phyloP scores from a whole-genome alignment of 2,329 filamentous ascomycete genomes.

The Colletotrichum sp. region DNA sequence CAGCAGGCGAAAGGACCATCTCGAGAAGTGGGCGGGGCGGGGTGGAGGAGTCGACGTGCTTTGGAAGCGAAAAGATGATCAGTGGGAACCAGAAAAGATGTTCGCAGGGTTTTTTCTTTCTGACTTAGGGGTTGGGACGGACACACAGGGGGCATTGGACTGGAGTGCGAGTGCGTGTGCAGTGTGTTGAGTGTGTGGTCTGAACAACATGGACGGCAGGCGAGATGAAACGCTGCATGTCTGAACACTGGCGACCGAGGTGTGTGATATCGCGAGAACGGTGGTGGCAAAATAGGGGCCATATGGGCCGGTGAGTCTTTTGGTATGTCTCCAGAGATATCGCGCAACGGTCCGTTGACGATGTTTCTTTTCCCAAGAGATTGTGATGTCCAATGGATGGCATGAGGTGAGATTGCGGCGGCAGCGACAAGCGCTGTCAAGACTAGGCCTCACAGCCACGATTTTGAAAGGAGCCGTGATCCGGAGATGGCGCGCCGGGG shows the following conservation, averaged over 20 bases:
- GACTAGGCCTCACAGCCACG: not conserved
- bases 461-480: conserved; percentile 1
- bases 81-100: conserved; percentile 2
- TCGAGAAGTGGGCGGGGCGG: not conserved
- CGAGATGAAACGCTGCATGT: conserved; percentile 20
- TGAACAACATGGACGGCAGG: conserved; percentile 5
- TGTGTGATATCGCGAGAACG: not conserved
- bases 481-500: not conserved
- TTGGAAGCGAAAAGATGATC: not conserved
- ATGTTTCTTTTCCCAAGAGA: not conserved
- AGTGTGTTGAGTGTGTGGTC: not conserved
- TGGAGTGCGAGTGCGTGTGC: not conserved
- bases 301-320: too few species aligned
- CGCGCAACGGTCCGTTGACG: not conserved
- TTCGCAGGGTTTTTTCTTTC: conserved; percentile 4
- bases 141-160: not conserved
- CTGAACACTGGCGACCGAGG: conserved; percentile 10
- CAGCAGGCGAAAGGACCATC: not conserved
- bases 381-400: not conserved
- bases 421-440: not conserved
- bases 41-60: not conserved
- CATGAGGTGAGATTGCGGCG: not conserved
- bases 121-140: not conserved
- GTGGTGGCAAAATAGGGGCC: not conserved
- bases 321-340: not conserved